Conservation (phyloP, 129 eudicot species). For the Artemisia argyi region DNA sequence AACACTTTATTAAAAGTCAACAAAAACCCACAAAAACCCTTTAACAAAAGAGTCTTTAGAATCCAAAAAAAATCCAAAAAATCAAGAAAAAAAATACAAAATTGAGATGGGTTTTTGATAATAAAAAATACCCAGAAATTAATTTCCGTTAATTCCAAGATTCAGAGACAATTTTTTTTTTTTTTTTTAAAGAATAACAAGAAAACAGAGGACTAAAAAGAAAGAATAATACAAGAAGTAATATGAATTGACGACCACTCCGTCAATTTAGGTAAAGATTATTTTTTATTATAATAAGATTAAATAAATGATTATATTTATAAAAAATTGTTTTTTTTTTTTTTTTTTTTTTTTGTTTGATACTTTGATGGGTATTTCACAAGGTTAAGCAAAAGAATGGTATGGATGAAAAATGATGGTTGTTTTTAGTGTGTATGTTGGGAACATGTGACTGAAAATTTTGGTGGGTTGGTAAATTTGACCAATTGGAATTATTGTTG, state of each 20-base stretch:
- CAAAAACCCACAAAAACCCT: conserved; percentile 29
- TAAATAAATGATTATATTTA: not conserved
- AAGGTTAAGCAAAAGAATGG: not conserved
- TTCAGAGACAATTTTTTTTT: not conserved
- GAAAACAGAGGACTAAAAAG: conserved; percentile 17
- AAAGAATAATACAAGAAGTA: conserved; percentile 9
- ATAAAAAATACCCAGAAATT: conserved; percentile 1
- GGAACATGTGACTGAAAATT: conserved; percentile 25
- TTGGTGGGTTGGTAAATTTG: conserved; percentile 15
- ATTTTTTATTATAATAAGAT: not conserved
- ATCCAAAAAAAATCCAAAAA: conserved; percentile 14
- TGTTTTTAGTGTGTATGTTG: conserved; percentile 27
- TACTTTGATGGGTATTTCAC: not conserved
- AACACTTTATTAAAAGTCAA: conserved; percentile 16
- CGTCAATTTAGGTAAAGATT: conserved; percentile 31
- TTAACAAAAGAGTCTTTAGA: conserved; percentile 18
- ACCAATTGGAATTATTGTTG: conserved; percentile 29
- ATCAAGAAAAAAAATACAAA: not conserved
- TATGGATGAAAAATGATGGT: conserved; percentile 14
- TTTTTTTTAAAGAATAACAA: not conserved
- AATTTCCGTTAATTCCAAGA: not conserved
- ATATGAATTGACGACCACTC: conserved; percentile 22
- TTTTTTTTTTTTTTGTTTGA: not conserved
- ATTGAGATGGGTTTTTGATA: not conserved
- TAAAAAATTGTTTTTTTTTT: not conserved